These are phyloP conservation scores for Metarhizium robertsii DNA, from an alignment of 2,329 filamentous ascomycete species.

Conservation along the genomic window DNA sequence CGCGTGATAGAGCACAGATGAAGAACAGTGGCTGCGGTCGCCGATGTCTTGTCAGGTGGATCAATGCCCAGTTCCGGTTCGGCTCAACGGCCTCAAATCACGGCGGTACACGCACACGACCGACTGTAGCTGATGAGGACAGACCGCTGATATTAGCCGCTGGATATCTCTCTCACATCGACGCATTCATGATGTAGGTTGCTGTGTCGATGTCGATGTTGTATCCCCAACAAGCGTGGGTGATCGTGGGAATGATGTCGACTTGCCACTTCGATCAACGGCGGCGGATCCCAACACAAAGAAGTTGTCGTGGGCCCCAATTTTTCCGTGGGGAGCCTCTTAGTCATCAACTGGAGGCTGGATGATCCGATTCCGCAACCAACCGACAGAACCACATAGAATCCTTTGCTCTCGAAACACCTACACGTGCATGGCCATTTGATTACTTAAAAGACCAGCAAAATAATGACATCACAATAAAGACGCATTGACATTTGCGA, in stretches of 20 bases:
- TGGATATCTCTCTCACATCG: constrained; percentile 6
- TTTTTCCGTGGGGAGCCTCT: neutral
- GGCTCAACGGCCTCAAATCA: constrained; percentile 14
- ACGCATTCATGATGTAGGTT: constrained; percentile 11
- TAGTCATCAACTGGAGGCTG: constrained; percentile 7
- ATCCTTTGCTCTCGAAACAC: neutral
- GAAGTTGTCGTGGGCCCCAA: constrained; percentile 4
- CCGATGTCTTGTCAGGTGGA: neutral
- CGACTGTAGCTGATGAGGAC: neutral
- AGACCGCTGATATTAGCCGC: neutral
- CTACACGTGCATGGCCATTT: neutral
- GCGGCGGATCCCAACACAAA: neutral
- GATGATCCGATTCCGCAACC: constrained; percentile 6
- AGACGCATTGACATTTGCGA: too few relatives aligned
- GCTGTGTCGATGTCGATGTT: neutral
- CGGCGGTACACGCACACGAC: neutral
- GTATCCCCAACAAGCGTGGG: neutral
- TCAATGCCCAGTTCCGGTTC: neutral
- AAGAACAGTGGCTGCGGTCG: neutral
- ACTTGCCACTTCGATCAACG: constrained; percentile 2
- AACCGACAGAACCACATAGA: constrained; percentile 5
- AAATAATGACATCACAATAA: too few relatives aligned
- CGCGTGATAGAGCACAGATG: neutral
- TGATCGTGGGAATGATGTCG: neutral
- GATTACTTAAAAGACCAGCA: too few relatives aligned